Percentiles rank a stretch among this genome's conserved stretches.
phyloP scores from a whole-genome alignment of 345 rosid species.

The Hypericum perforatum region DNA sequence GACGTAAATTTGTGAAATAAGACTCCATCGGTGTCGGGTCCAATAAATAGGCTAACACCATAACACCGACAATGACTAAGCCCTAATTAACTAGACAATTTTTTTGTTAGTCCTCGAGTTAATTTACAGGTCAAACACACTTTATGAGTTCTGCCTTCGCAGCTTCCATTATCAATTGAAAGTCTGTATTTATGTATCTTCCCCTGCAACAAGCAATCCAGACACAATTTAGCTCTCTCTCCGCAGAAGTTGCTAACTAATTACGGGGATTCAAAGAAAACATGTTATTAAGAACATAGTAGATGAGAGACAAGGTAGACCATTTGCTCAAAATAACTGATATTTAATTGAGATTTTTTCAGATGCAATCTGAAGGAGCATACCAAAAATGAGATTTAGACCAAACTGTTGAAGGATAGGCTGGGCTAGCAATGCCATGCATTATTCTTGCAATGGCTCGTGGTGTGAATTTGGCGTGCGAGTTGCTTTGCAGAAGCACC shows the following conservation, averaged over 20 bases:
- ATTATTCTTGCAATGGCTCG: slow-evolving; percentile 88
- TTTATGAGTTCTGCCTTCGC: slow-evolving; percentile 66
- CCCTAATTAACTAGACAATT: too few species aligned
- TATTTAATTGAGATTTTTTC: too few species aligned
- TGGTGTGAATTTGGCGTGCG: slow-evolving; percentile 77
- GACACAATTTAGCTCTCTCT: slow-evolving; percentile 4
- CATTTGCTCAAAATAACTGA: too few species aligned
- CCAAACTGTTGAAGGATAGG: slow-evolving; percentile 71
- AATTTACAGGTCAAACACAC: slow-evolving; percentile 31
- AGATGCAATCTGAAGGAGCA: not conserved
- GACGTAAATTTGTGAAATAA: too few species aligned
- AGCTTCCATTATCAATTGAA: slow-evolving; percentile 66
- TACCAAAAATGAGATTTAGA: slow-evolving; percentile 95
- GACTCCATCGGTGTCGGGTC: too few species aligned
- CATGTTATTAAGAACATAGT: not conserved
- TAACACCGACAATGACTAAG: too few species aligned
- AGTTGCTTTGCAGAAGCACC: slow-evolving; percentile 84
- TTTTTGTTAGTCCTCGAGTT: too few species aligned
- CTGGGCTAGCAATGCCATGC: slow-evolving; percentile 92
- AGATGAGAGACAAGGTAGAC: not conserved
- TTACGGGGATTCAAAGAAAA: slow-evolving; percentile 1
- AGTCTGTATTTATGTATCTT: slow-evolving; percentile 57
- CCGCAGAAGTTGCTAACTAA: not conserved
- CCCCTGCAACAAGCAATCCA: slow-evolving; percentile 44
- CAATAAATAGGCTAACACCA: too few species aligned